Evolutionary conservation across 2,329 filamentous ascomycete genomes (phyloP), one percentile per base, ranked within the genome.

Genomic region (Pezizomycotina sp.): DNA sequence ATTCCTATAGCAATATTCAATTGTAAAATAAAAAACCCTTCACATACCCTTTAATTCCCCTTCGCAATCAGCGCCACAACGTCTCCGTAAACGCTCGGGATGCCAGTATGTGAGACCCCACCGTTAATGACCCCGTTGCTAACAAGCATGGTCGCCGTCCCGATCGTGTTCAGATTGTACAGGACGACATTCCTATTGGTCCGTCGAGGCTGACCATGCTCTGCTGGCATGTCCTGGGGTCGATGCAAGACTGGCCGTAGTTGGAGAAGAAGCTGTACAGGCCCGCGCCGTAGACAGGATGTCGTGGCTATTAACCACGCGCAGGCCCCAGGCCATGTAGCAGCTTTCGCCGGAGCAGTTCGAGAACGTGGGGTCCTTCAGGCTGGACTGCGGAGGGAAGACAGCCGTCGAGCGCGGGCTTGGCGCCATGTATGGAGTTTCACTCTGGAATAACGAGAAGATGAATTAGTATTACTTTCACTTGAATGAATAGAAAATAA

Each of bases 221-320:
- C 14, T 45, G 43, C 32, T 51, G 49, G 31, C 48, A 51, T 10
- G 48, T 51, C 16, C 46, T 37, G 9, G 33, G 25, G 13, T 42
- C 42, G 9, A 50, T 33, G 21, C 48, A 50, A 4, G 39, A 38
- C 13, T 52, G 48, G 5, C 24, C 62, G 56, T 77, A 76, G 54
- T 75, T 69, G 52, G 67, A 62, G 53, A 76, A 78, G 61, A 77
- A 77, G 2, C 64, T 69, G 56, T 80, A 81, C 9, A 77, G 50
- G 0, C 75, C 76, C 0, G 66, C 68, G 5, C 74, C 73, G 48
- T 77, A 74, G 15, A 70, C 56, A 12, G 66, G 8, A 79, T 56
- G 50, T 68, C 62, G 28, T 57, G 58, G 22, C 64, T 68, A 45
- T 65, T 59, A 26, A 74, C 49, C 23, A 80, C 62, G 5, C 74